phyloP scores from a whole-genome alignment of 2,329 filamentous ascomycete species.

The Cordyceps farinosa region DNA sequence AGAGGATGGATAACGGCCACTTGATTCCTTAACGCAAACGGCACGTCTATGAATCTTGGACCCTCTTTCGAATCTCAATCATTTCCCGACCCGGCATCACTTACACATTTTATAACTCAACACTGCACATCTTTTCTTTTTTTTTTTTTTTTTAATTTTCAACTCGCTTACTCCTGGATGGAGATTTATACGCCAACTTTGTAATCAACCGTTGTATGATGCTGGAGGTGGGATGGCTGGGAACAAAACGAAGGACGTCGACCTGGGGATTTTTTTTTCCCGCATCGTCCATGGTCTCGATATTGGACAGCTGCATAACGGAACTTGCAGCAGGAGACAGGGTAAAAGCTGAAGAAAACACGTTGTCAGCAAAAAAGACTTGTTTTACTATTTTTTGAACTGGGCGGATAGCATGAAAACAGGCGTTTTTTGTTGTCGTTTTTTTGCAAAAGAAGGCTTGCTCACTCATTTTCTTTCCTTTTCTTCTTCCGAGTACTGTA shows the following conservation, averaged over 20 bases:
- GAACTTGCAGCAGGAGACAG: not conserved
- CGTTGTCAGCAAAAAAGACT: not conserved
- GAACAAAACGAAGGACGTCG: not conserved
- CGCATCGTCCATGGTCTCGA: not conserved
- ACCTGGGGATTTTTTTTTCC: not conserved
- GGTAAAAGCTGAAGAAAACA: not conserved
- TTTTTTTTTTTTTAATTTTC: not conserved
- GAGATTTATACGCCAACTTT: slow-evolving; percentile 11
- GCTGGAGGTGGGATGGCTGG: not conserved
- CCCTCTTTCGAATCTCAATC: not conserved
- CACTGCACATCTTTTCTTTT: slow-evolving; percentile 1
- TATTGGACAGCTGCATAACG: not conserved
- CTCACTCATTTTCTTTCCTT: not conserved
- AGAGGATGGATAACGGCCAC: slow-evolving; percentile 1
- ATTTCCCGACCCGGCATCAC: not conserved
- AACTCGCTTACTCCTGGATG: slow-evolving; percentile 6
- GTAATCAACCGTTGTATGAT: slow-evolving; percentile 12
- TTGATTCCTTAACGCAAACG: not conserved
- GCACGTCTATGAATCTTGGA: not conserved
- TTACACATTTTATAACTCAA: slow-evolving; percentile 2
- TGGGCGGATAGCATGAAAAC: slow-evolving; percentile 10
- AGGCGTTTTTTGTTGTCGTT: slow-evolving; percentile 10
- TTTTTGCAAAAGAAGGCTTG: not conserved
- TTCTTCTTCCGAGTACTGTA: not conserved
- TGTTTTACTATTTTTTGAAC: not conserved